phyloP scores from a whole-genome alignment of 768 basidiomycete species.

The Dacryopinax primogenitus region DNA sequence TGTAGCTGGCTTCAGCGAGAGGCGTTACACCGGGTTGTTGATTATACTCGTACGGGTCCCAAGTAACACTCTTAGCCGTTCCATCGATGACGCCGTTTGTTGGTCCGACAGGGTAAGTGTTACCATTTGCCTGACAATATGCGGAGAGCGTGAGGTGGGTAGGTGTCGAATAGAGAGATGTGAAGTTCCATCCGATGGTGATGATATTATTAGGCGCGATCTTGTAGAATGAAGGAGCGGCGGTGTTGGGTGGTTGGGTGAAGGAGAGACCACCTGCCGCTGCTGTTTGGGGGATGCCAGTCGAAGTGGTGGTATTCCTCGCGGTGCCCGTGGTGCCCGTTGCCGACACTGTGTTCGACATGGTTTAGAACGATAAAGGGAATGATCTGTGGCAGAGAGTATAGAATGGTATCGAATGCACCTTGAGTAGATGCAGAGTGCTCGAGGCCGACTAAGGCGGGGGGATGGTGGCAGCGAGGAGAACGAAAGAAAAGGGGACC shows the following conservation, averaged over 20 bases:
- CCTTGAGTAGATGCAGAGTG: not conserved
- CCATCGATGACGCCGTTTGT: constrained; percentile 59
- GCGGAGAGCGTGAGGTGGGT: constrained; percentile 68
- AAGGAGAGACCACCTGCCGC: constrained; percentile 45
- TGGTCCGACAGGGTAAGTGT: constrained; percentile 79
- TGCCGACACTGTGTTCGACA: constrained; percentile 11
- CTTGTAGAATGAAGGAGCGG: constrained; percentile 74
- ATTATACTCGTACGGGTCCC: constrained; percentile 72
- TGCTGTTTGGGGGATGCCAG: constrained; percentile 18
- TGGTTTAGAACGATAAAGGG: not conserved
- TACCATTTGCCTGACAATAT: constrained; percentile 63
- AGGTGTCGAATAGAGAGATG: constrained; percentile 55
- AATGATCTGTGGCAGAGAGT: constrained; percentile 1
- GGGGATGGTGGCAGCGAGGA: not conserved
- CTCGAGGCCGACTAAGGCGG: not conserved
- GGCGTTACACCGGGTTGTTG: constrained; percentile 47
- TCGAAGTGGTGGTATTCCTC: not conserved
- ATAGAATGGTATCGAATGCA: not conserved
- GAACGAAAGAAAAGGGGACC: not conserved
- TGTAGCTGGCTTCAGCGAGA: constrained; percentile 63
- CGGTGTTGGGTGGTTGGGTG: constrained; percentile 68
- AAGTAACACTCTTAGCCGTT: constrained; percentile 48
- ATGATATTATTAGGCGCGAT: constrained; percentile 59
- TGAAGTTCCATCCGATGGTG: constrained; percentile 88
- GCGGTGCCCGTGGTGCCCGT: constrained; percentile 8